Evolutionary conservation across 179 eudicot species (phyloP), one percentile per base, ranked within the genome.

Genomic region (Gypsophila paniculata): DNA sequence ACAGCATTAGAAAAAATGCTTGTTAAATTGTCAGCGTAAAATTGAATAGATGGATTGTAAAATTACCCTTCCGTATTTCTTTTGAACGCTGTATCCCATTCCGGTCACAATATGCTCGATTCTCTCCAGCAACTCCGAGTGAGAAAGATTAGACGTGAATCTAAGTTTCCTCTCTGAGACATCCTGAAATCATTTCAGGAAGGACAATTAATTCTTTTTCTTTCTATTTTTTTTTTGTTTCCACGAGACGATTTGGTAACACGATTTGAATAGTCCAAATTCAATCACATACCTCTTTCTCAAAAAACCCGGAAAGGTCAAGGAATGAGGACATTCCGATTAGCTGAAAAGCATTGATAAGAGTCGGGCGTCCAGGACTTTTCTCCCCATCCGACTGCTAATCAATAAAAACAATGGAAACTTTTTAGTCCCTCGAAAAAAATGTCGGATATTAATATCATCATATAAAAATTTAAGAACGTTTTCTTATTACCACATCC

Each of bases 281-380:
- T n/a, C n/a, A n/a, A n/a, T n/a, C 34, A 39, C 72, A 26, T 72
- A 89, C 98, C 86, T 89, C 99, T 82, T 87, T 84, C 78, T 94
- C 99, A 68, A 94, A 94, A 81, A 94, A 94, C 34, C 97, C 97
- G 0, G 99, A 94, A 78, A 94, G 92, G 81, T 94, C 99, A 5
- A 94, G 90, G 76, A 75, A 88, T 17, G 99, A 89, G 48, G 96
- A 94, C 99, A 94, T 94, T 71, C 99, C 94, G 65, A 94, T 94
- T 4, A 94, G 86, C 85, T 94, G 91, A 86, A 94, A 94, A 25
- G 97, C 99, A 62, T 94, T 94, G 78, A 90, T 90, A 42, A 79
- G 88, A 15, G 85, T 74, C 15, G 90, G 92, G 7, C 78, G 74
- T n/a, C 80, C 86, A 6, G 83, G 87, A 34, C 80, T 78, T 57